Evolutionary conservation across 306 rosid species (phyloP), one percentile per base, ranked within the genome.

Genomic region (Prunus armeniaca): DNA sequence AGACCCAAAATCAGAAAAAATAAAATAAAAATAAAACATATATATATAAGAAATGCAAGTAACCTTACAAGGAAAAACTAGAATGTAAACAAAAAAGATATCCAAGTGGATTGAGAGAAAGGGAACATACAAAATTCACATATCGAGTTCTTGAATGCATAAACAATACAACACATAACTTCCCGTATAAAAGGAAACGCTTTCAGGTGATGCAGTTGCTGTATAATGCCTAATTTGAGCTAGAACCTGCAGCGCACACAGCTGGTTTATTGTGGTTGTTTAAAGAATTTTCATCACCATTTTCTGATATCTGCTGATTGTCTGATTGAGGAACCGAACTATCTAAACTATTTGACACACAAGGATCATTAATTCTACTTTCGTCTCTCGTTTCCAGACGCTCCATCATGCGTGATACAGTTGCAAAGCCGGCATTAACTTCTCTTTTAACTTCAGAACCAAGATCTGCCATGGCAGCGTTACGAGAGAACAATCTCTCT

Each of bases 401-500:
- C 83, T 92, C 97, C 97, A 95, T 92, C 97, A 89, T 88, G 75
- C 86, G 89, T 1, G 99, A 92, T 61, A 92, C 92, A 66, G 92
- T 92, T 73, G 93, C 97, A 75, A 92, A 84, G 57, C 97, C 93
- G 5, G 91, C 91, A 88, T 89, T 87, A 67, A 88, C 97, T 79
- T 95, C 98, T 74, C 91, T 88, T 82, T 74, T 87, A 74, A 87
- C 97, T 79, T 92, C 98, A 69, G 97, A 82, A 80, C 97, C 97
- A 75, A 89, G 71, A 69, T 95, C 97, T 77, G 93, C 68, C 95
- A 90, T 81, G 55, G 97, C 67, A 65, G 87, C 81, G 70, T 90
- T 89, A 72, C 97, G 96, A 77, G 98, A 92, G 83, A 92, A 95
- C 80, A 91, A 84, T 81, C 90, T 95, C 78, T 95, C 99, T 89